Evolutionary conservation across 352 stramenopile species (phyloP), one percentile per base, ranked within the genome.

Genomic region (Elongisporangium anandrum): DNA sequence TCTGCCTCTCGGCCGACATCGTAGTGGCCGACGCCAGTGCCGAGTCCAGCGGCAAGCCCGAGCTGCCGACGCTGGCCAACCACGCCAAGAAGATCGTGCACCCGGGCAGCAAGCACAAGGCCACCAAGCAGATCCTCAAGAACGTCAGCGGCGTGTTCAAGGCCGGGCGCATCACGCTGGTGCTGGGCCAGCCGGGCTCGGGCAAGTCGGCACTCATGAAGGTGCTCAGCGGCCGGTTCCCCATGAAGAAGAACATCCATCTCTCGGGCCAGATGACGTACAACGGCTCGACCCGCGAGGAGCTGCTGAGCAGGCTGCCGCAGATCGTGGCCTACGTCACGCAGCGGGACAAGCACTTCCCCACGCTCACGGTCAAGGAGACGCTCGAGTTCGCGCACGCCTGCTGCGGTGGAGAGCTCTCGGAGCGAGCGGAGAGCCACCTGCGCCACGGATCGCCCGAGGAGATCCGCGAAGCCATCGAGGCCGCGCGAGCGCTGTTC

Each of bases 271-370:
- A 69, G 17, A 60, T 75, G 23, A 57, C 54, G 45, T 78, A 73
- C 58, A 78, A 75, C 29, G 70, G 70, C 2, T 47, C 68, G 16
- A 15, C 52, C 2, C 38, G 56, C 50, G 39, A 66, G 21, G 60
- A 73, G 29, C 60, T 74, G 17, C 20, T 13, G 26, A 66, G 64
- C 26, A 2, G 57, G 2, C 48, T 85, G 41, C 74, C 77, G 22
- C 77, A 83, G 53, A 63, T 81, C 47, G 55, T 68, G n/a, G 47
- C 75, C 8, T 87, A 87, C 64, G 73, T 83, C 49, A 63, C 50
- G 39, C 75, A 88, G 54, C 62, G 49, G 0, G 76, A 86, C 57
- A 73, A 77, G 34, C 77, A 87, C 56, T 81, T 72, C 13, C 65
- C 77, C 1, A 77, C 58, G 9, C 59, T 87, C 13, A 83, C 77